Evolutionary conservation across 352 stramenopile genomes (phyloP).

Genomic region (Aphanomyces invadans): DNA sequence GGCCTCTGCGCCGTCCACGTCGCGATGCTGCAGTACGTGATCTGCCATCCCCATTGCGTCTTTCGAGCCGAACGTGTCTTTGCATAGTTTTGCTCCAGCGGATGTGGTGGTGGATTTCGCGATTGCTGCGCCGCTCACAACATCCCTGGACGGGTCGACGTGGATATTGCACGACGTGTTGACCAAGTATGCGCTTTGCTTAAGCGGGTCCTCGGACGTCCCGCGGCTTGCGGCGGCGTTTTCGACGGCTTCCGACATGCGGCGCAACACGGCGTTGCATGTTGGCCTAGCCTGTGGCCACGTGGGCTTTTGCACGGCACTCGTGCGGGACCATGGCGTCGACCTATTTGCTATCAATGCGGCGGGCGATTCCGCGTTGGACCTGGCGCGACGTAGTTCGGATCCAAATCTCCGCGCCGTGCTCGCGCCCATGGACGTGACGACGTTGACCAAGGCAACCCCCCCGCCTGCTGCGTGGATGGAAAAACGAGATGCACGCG

Average conservation of each 20-base stretch:
- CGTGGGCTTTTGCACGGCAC: slow-evolving; percentile 4
- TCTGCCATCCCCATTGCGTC: no score
- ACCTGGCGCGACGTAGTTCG: not conserved
- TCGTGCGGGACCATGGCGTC: not conserved
- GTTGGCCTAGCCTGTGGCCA: not conserved
- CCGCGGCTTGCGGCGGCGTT: not conserved
- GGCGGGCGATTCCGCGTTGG: not conserved
- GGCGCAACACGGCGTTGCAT: slow-evolving; percentile 6
- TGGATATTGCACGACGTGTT: slow-evolving; percentile 5
- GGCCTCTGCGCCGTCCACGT: not conserved
- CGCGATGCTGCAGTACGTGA: not conserved
- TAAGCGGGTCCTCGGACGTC: not conserved
- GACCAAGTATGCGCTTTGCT: not conserved
- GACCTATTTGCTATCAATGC: slow-evolving; percentile 12
- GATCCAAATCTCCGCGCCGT: not conserved
- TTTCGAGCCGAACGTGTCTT: no score
- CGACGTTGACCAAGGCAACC: no score
- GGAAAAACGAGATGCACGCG: not conserved
- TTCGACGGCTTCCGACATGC: not conserved
- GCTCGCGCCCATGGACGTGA: slow-evolving; percentile 5
- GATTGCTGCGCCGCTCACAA: not conserved
- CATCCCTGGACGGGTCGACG: not conserved
- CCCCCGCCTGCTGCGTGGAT: not conserved
- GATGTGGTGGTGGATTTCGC: not conserved
- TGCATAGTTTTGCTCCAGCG: slow-evolving; percentile 5